These are phyloP conservation scores for Epichloe hybrida DNA, from an alignment of 2,329 filamentous ascomycete species.

Conservation along the genomic window DNA sequence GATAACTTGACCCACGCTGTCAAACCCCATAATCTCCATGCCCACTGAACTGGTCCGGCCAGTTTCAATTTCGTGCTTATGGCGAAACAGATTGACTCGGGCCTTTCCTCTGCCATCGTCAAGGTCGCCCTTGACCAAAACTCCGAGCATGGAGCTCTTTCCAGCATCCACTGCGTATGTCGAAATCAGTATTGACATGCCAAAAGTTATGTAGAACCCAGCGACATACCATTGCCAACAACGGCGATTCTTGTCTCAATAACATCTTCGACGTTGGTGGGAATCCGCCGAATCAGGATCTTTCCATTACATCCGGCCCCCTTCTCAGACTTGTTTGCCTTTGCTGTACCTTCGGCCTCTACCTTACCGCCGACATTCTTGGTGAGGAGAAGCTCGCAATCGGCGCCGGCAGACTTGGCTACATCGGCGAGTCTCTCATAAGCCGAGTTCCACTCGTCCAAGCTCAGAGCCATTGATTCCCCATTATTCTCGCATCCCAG, in stretches of 20 bases:
- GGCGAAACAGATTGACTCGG: slow-evolving; percentile 87
- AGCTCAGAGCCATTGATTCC: slow-evolving; percentile 65
- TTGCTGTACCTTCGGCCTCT: slow-evolving; percentile 48
- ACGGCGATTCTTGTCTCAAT: slow-evolving; percentile 95
- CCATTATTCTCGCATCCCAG: slow-evolving; percentile 83
- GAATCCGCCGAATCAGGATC: slow-evolving; percentile 64
- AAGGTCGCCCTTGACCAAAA: slow-evolving; percentile 86
- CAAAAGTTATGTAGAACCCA: no score
- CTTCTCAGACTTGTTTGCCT: slow-evolving; percentile 39
- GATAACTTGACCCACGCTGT: slow-evolving; percentile 72
- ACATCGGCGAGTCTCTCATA: slow-evolving; percentile 51
- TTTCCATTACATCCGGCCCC: slow-evolving; percentile 72
- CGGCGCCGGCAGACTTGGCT: slow-evolving; percentile 51
- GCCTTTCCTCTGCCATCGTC: slow-evolving; percentile 92
- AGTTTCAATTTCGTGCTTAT: slow-evolving; percentile 96
- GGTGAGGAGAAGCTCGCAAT: slow-evolving; percentile 76
- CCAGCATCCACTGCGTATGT: slow-evolving; percentile 64
- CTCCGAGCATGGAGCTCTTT: slow-evolving; percentile 91
- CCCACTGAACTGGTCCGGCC: slow-evolving; percentile 92
- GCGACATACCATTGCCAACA: slow-evolving; percentile 66
- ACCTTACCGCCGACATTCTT: slow-evolving; percentile 71
- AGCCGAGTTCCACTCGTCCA: slow-evolving; percentile 63
- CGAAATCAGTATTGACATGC: background rate
- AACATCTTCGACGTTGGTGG: slow-evolving; percentile 65
- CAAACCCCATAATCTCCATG: slow-evolving; percentile 98